These are phyloP conservation scores for Polychytrium aggregatum DNA, from an alignment of 192 early-diverging fungal genomes.

Conservation along the genomic window DNA sequence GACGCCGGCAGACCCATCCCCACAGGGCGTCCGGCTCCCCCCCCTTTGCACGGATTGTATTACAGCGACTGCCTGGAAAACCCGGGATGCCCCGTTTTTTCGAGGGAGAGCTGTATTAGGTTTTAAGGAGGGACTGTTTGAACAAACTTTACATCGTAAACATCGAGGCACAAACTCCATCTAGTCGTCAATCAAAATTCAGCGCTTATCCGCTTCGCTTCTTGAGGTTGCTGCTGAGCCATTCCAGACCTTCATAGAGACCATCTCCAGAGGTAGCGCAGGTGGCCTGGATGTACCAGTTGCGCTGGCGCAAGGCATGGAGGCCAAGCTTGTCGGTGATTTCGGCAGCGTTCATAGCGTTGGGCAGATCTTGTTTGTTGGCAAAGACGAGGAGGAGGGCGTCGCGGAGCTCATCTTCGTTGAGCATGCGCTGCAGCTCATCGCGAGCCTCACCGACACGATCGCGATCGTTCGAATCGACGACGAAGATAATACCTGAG, in stretches of 20 bases:
- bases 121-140: too few relatives aligned
- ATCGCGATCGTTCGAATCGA: slow-evolving; percentile 95
- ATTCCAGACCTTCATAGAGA: slow-evolving; percentile 95
- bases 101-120: too few relatives aligned
- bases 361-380: slow-evolving; percentile 97
- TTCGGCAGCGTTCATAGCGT: slow-evolving; percentile 83
- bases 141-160: too few relatives aligned
- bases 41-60: too few relatives aligned
- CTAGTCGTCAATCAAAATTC: too few relatives aligned
- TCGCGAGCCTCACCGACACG: slow-evolving; percentile 86
- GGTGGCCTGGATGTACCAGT: slow-evolving; percentile 90
- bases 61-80: too few relatives aligned
- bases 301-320: slow-evolving; percentile 63
- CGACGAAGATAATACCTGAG: slow-evolving; percentile 81
- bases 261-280: slow-evolving; percentile 91
- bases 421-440: slow-evolving; percentile 89
- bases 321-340: slow-evolving; percentile 90
- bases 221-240: slow-evolving; percentile 53
- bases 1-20: too few relatives aligned
- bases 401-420: slow-evolving; percentile 91
- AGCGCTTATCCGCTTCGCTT: too few relatives aligned
- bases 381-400: slow-evolving; percentile 85
- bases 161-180: too few relatives aligned
- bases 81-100: too few relatives aligned
- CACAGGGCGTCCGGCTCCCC: too few relatives aligned